Evolutionary conservation across 192 early-diverging fungal species (phyloP).

Genomic region (Backusella luteola): DNA sequence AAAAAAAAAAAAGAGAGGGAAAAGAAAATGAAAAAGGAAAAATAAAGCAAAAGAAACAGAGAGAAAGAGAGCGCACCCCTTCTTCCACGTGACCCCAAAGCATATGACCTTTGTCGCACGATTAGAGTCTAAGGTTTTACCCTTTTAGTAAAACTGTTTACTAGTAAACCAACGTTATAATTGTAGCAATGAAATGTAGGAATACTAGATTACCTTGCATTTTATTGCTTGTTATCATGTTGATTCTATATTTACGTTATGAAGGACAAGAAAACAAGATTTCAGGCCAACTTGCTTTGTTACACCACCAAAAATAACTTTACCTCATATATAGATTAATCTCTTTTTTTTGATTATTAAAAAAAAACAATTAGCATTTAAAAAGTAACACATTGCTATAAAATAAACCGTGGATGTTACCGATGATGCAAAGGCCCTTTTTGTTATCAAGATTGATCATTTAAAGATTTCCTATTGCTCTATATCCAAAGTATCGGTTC

Average conservation of each 20-base stretch:
- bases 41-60: neutral
- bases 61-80: neutral
- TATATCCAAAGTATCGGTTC: neutral
- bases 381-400: neutral
- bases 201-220: neutral
- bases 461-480: neutral
- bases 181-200: neutral
- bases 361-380: neutral
- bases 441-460: neutral
- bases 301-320: neutral
- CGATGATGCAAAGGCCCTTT: neutral
- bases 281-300: neutral
- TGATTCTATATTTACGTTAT: neutral
- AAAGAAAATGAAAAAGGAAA: neutral
- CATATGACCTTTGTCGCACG: neutral
- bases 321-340: neutral
- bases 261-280: neutral
- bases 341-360: neutral
- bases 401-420: neutral
- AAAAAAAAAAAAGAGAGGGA: neutral
- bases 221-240: neutral
- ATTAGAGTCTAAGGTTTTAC: neutral
- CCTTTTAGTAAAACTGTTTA: neutral
- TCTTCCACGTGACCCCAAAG: neutral
- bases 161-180: neutral